A percentile compares a stretch with the other conserved stretches of the same genome.
Evolutionary conservation across 768 basidiomycete species (phyloP).

Genomic region (Tylopilus sp.): DNA sequence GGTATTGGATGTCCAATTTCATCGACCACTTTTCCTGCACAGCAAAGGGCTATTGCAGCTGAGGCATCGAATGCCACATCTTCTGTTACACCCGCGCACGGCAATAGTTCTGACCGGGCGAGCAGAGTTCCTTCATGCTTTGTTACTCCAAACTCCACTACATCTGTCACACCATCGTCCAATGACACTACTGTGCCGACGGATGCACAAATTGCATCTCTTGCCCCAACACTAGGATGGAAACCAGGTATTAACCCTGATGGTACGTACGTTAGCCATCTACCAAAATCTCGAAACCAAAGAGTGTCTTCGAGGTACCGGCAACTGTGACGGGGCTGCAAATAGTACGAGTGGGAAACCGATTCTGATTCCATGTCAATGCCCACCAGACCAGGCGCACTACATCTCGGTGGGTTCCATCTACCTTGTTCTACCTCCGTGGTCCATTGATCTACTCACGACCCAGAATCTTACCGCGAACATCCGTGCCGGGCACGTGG

Average conservation of each 20-base stretch:
- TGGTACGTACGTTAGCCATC: conserved; percentile 33
- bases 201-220: conserved; percentile 32
- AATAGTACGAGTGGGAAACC: conserved; percentile 31
- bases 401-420: conserved; percentile 22
- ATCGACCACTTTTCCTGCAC: conserved; percentile 56
- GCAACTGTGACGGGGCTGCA: conserved; percentile 37
- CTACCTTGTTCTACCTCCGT: background rate
- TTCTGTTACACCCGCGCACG: background rate
- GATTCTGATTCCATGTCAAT: conserved; percentile 34
- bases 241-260: conserved; percentile 56
- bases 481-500: conserved; percentile 38
- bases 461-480: conserved; percentile 39
- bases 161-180: background rate
- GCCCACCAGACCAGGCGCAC: conserved; percentile 29
- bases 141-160: background rate
- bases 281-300: background rate
- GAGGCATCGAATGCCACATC: conserved; percentile 2
- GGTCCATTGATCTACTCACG: no score
- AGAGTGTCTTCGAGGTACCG: conserved; percentile 24
- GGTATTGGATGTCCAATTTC: conserved; percentile 67
- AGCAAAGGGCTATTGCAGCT: conserved; percentile 25
- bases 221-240: conserved; percentile 59
- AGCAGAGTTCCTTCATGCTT: background rate
- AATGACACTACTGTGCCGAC: conserved; percentile 14
- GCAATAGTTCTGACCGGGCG: background rate